These are phyloP conservation scores for Ogataea saltuana DNA, from an alignment of 805 yeast genomes.

Conservation along the genomic window DNA sequence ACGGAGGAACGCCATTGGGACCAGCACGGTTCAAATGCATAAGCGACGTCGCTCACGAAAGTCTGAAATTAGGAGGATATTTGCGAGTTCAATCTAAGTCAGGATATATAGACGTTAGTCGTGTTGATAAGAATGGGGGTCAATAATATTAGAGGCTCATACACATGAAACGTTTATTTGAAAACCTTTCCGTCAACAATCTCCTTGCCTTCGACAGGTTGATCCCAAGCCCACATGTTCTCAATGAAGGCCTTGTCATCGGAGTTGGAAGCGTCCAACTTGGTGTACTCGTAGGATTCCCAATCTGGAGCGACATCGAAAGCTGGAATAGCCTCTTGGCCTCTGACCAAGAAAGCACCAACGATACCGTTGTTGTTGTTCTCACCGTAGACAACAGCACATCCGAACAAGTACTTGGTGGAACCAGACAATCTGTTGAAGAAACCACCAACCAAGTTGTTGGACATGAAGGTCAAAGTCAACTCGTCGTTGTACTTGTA, in stretches of 20 bases:
- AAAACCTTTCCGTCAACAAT: conserved; percentile 97
- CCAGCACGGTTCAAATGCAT: conserved; percentile 71
- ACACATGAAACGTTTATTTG: conserved; percentile 64
- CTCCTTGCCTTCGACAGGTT: conserved; percentile 84
- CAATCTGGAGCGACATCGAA: conserved; percentile 99
- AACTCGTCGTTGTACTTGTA: conserved; percentile 98
- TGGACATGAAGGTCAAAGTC: conserved; percentile 96
- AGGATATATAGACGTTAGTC: conserved; percentile 6
- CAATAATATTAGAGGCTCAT: no score
- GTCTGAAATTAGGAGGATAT: conserved; percentile 44
- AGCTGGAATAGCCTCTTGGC: conserved; percentile 88
- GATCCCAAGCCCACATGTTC: conserved; percentile 98
- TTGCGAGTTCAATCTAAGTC: conserved; percentile 10
- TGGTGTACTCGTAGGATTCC: conserved; percentile 87
- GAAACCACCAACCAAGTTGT: conserved; percentile 97
- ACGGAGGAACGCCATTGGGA: conserved; percentile 77
- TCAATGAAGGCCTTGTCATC: conserved; percentile 79
- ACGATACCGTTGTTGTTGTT: conserved; percentile 97
- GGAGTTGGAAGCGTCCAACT: conserved; percentile 76
- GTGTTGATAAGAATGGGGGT: no score
- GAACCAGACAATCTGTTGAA: conserved; percentile 93
- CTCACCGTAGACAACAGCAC: conserved; percentile 94
- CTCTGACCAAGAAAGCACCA: conserved; percentile 94
- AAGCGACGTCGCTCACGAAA: conserved; percentile 53
- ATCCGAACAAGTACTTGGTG: conserved; percentile 91